Base-by-base conservation (phyloP, 2,329 filamentous ascomycete genomes). In the Claviceps monticola region DNA sequence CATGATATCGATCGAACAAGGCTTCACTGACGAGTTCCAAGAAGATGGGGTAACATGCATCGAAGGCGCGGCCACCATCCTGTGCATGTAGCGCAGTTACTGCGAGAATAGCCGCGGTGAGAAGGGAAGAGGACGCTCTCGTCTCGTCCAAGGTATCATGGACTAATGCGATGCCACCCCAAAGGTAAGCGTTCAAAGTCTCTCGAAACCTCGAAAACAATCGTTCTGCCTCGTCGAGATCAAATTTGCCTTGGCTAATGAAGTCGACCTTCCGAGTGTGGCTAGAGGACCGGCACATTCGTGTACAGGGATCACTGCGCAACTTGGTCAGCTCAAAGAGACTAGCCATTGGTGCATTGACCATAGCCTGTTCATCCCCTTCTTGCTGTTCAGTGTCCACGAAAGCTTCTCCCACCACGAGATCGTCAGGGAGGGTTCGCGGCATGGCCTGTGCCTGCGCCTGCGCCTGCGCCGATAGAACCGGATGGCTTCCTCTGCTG, bases 21-120 rank as follows among this genome's bases (percentile, higher is more conserved):
- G 76, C 75, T 34, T 68, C 72, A 16, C 76, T 74, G 45, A 81
- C 74, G 2, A 82, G 69, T 4, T 73, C 69, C 1, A 78, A 71
- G 56, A 82, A 81, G 54, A 80, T 75, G 50, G 69, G 69, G 58
- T 78, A 81, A 59, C 79, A 81, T 2, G 68, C 65, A 48, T 76
- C 74, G 53, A 82, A 74, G 2, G 74, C 72, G 2, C 68, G 66
- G 5, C 73, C 74, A 48, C 58, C 56, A 23, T 62, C 61, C 17
- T 59, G 61, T 1, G 58, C 57, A 49, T 66, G 63, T 17, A 66
- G 50, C 2, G 63, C 61, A 11, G 63, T 64, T 14, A 65, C 63
- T 3, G 63, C 59, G n/a, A 66, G 56, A n/a, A 66, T 64, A 29
- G 63, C 60, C 0, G 63, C 60, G 1, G 62, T 60, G 21, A 66